Evolutionary conservation across 441 rosid species (phyloP), one percentile per base, ranked within the genome.

Genomic region (Omphalea diandra): DNA sequence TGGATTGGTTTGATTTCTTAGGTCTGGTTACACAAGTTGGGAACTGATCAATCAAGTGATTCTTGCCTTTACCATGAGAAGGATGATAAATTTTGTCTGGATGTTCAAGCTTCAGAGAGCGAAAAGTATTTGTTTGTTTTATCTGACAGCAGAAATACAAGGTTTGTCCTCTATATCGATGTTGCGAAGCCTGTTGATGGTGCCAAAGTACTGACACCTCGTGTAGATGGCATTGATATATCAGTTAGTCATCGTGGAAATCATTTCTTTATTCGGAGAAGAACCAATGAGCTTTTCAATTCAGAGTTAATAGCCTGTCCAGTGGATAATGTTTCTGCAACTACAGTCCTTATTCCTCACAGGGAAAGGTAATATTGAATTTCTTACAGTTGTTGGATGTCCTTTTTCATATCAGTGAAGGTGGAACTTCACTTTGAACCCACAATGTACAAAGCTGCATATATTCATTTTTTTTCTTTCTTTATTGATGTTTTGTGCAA

Each of bases 21-120:
- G 97, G 97, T 71, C 57, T 91, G 98, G 98, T 83, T 91, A 63
- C 98, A 91, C 80, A 87, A 85, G 84, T 68, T 94, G 85, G 97
- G 86, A 67, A 81, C 92, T 0, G 88, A 87, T 52, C 97, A 86
- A 63, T 74, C 84, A 49, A 83, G 73, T 74, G 98, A 90, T 71
- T 58, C 73, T 20, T 86, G 95, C 81, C 91, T 91, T 69, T 88
- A 90, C 75, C 95, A 91, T 53, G 97, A 94, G 84, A 83, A 88
- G 82, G 94, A 94, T 83, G 97, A 91, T 56, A 90, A 79, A 79
- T 94, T 90, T 82, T 82, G 86, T 70, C 80, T 94, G 70, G 85
- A 71, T 64, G 87, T 94, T 66, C 56, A 75, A 60, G 83, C 95
- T 65, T 91, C 97, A 67, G 97, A 88, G 78, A 91, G 91, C 79